A percentile compares a stretch with the other conserved stretches of the same genome.
These are phyloP conservation scores for Gossypium laxum DNA, from an alignment of 441 rosid genomes.

Conservation along the genomic window DNA sequence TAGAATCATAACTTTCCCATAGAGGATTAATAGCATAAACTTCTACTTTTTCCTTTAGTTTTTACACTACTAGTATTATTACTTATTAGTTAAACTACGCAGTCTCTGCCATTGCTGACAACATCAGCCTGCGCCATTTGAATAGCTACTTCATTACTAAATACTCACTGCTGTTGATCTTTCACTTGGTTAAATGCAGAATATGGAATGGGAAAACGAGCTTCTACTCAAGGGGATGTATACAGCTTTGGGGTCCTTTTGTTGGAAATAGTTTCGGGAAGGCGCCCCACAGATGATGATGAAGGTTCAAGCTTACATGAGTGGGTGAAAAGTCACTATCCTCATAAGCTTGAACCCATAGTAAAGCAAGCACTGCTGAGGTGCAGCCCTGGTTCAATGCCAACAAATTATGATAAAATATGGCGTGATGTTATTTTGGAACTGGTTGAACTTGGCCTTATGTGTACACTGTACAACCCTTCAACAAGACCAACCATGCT, in stretches of 20 bases:
- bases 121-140: neutral
- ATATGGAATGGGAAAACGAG: conserved; percentile 67
- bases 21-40: neutral
- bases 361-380: conserved; percentile 42
- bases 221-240: conserved; percentile 73
- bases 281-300: conserved; percentile 52
- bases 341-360: conserved; percentile 42
- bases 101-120: neutral
- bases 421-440: conserved; percentile 54
- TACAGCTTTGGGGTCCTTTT: conserved; percentile 75
- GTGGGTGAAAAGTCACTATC: conserved; percentile 62
- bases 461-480: conserved; percentile 65
- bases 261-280: conserved; percentile 62
- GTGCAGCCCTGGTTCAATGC: conserved; percentile 26
- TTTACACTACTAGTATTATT: neutral
- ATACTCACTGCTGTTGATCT: neutral
- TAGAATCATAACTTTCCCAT: neutral
- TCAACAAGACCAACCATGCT: conserved; percentile 69
- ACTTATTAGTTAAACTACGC: neutral
- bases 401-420: conserved; percentile 23
- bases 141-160: neutral
- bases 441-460: conserved; percentile 61
- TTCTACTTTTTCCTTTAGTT: neutral
- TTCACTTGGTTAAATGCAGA: conserved; percentile 31
- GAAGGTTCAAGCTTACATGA: conserved; percentile 66